Base-by-base conservation (phyloP, 805 yeast species). In the Clavispora asparagi region DNA sequence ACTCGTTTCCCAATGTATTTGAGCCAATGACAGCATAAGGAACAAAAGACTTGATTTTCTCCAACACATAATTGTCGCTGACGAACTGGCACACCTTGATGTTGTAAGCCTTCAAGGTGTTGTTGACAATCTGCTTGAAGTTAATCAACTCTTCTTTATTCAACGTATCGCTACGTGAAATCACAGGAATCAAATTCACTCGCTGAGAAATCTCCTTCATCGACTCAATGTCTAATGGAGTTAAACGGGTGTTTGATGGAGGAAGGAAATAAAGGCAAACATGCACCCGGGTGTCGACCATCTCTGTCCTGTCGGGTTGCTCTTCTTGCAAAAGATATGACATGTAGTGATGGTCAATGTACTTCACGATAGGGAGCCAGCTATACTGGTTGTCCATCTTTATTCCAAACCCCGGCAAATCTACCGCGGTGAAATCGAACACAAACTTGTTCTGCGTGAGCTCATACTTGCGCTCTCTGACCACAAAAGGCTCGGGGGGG, bases 261-360 rank as follows among this genome's bases (percentile, higher is more conserved):
- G 81, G 75, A 44, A 92, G 72, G 61, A 92, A 87, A 68, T 89
- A 92, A 39, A 92, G 63, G 61, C 97, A 89, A 31, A 83, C 87
- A 68, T 92, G 96, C 35, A 92, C 83, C 45, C 95, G 76, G 53
- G 76, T 68, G 59, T 91, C 96, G 11, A 59, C 55, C 46, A 73
- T 41, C 6, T 49, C 43, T 3, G 40, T 26, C 38, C 75, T 53
- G n/a, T 54, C 45, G 0, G 71, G 57, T 66, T 63, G 50, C 61
- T 81, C 87, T 57, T 85, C 89, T 68, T 87, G 96, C 51, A 80
- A 57, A 43, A 80, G 76, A 78, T 82, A 65, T 68, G 64, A 64
- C 79, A 81, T 51, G 62, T 85, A 84, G 64, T 87, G 92, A 53
- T 84, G 87, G 62, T 91, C 97, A 50, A 92, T 78, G 57, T 78